Evolutionary conservation across 2,329 filamentous ascomycete species (phyloP), one percentile per base, ranked within the genome.

Genomic region (Ophiostoma ulmi): DNA sequence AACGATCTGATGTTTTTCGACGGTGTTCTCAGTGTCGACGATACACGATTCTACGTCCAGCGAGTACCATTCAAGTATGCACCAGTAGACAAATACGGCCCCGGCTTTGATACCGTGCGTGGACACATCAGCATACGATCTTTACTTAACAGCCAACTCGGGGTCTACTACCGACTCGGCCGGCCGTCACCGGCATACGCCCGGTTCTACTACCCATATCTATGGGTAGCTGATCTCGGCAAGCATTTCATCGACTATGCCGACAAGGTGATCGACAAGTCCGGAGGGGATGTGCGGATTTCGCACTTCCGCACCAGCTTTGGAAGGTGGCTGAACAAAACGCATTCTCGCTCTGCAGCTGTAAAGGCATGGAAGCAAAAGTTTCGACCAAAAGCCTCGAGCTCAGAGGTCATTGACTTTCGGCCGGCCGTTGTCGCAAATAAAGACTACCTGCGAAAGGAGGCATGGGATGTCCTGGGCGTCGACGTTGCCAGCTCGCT

Each of bases 221-320:
- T 88, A 52, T 95, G 91, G 91, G 78, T 94, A 0, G 89, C 87
- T 0, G 84, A 90, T 69, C 80, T 95, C 0, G 83, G 86, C 0
- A 94, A 94, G 76, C 88, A 93, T 75, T 84, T 91, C 35, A 82
- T 93, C 1, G 90, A 93, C 73, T 95, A 85, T 74, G 80, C 91
- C 67, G 77, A 79, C 3, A 68, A 73, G 14, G 67, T 74, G n/a
- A 58, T 17, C 10, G 52, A 31, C 52, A 58, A 58, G 52, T 10
- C 52, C 0, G 75, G 74, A 0, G 76, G 75, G 1, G 68, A 65
- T 13, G 67, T 74, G 83, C 90, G 1, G 78, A 79, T 0, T 80
- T 93, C 0, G 70, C 79, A 87, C 69, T 94, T 95, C 73, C 80
- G 82, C 10, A 71, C 71, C 0, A 75, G 81, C 0, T 95, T 95